A percentile compares a stretch with the other conserved stretches of the same genome.
These are phyloP conservation scores for Pinguiococcus pyrenoidosus DNA, from an alignment of 108 stramenopile genomes.

Conservation along the genomic window DNA sequence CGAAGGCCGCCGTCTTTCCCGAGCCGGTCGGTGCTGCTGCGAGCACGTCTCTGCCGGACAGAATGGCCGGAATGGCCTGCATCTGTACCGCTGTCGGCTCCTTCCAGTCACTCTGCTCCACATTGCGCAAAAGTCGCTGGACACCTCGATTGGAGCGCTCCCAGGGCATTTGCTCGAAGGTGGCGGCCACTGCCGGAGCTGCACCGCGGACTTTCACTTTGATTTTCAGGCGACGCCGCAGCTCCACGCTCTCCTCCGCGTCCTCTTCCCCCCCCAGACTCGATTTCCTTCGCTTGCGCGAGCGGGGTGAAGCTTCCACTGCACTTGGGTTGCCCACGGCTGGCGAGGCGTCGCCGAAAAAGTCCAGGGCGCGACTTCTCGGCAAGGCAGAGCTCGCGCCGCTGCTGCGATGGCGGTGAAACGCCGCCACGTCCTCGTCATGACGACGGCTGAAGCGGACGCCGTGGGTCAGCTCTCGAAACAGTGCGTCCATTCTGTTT, in stretches of 20 bases:
- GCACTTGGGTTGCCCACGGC: not conserved
- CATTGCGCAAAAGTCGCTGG: constrained; percentile 40
- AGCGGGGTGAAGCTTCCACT: too few relatives aligned
- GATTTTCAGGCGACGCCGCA: constrained; percentile 33
- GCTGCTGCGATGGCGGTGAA: too few relatives aligned
- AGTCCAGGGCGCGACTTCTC: constrained; percentile 5
- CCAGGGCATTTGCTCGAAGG: constrained; percentile 11
- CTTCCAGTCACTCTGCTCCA: constrained; percentile 74
- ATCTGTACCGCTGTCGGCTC: constrained; percentile 87
- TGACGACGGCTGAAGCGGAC: too few relatives aligned
- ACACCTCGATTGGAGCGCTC: not conserved
- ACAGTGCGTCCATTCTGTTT: too few relatives aligned
- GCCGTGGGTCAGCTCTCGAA: too few relatives aligned
- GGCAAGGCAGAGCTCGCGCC: too few relatives aligned
- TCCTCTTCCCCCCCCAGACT: not conserved
- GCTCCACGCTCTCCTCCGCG: not conserved
- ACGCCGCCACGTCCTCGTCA: too few relatives aligned
- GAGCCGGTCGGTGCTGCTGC: constrained; percentile 76
- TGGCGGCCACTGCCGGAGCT: constrained; percentile 14
- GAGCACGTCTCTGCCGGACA: constrained; percentile 62
- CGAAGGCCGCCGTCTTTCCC: constrained; percentile 77
- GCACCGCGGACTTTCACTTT: constrained; percentile 26
- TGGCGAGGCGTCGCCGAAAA: not conserved
- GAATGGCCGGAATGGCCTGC: constrained; percentile 62
- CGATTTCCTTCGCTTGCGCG: not conserved